Evolutionary conservation across 192 early-diverging fungal species (phyloP).

Genomic region (Helicostylum pulchrum): DNA sequence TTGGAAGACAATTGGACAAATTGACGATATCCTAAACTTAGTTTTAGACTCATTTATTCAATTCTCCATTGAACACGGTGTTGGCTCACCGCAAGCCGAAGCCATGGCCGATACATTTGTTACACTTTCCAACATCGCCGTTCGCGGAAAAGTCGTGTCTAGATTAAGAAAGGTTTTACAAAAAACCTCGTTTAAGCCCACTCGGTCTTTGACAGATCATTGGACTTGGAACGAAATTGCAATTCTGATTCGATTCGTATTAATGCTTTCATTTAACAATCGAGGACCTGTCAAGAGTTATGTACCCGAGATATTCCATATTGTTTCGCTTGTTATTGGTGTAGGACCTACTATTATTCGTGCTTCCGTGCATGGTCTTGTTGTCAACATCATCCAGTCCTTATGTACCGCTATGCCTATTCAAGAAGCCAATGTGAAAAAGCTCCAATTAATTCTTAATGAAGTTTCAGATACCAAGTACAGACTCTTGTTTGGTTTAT

Average conservation of each 20-base stretch:
- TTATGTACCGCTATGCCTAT: conserved; percentile 63
- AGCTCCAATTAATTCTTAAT: conserved; percentile 58
- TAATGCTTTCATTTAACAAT: conserved; percentile 91
- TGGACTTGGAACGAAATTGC: conserved; percentile 92
- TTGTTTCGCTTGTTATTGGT: conserved; percentile 81
- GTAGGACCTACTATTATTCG: conserved; percentile 82
- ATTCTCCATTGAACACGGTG: conserved; percentile 77
- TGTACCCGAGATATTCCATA: conserved; percentile 84
- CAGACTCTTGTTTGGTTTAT: conserved; percentile 75
- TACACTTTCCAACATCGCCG: conserved; percentile 73
- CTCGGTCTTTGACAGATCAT: conserved; percentile 72
- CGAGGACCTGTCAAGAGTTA: conserved; percentile 62
- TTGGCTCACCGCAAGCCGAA: conserved; percentile 75
- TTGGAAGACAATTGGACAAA: conserved; percentile 75
- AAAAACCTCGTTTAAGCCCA: conserved; percentile 72
- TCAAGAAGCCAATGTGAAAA: conserved; percentile 51
- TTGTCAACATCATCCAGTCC: conserved; percentile 88
- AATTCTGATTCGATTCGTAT: conserved; percentile 79
- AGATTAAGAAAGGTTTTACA: conserved; percentile 78
- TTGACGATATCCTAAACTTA: conserved; percentile 78
- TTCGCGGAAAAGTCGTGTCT: conserved; percentile 80
- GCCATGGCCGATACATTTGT: conserved; percentile 84
- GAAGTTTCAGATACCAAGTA: conserved; percentile 83
- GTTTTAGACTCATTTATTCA: conserved; percentile 78
- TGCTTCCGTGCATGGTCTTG: conserved; percentile 89